Conservation (phyloP, 352 stramenopile species). For the Elongisporangium prolatum region DNA sequence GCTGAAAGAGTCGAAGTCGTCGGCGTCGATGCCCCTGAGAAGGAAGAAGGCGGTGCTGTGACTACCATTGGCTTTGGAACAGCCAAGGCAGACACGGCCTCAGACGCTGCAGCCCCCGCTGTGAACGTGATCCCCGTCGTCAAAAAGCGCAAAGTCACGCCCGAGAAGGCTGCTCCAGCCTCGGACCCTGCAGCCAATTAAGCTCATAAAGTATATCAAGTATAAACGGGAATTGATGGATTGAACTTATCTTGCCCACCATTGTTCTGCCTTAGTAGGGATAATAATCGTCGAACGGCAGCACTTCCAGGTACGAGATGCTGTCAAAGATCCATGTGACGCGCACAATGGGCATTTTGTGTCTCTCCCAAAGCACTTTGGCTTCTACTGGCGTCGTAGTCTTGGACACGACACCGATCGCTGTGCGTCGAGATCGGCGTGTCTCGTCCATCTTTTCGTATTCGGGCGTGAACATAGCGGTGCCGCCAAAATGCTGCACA, state of each 20-base stretch:
- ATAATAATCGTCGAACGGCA: constrained; percentile 85
- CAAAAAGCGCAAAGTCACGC: constrained; percentile 50
- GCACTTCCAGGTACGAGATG: constrained; percentile 78
- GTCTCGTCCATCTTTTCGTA: constrained; percentile 18
- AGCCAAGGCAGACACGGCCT: constrained; percentile 5
- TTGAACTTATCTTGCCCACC: neutral
- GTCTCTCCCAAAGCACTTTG: constrained; percentile 50
- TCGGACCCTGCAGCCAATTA: neutral
- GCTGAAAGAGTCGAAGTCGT: constrained; percentile 22
- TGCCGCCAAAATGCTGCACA: constrained; percentile 68
- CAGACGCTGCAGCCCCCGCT: constrained; percentile 11
- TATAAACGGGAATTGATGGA: neutral
- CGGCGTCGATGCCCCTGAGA: constrained; percentile 8
- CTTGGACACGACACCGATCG: constrained; percentile 75
- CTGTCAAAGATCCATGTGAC: constrained; percentile 88
- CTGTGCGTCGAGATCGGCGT: constrained; percentile 24
- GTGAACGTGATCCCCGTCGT: constrained; percentile 69
- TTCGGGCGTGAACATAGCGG: constrained; percentile 25
- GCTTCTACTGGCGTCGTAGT: constrained; percentile 45
- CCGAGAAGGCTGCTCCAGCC: neutral
- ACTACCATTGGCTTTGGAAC: constrained; percentile 74
- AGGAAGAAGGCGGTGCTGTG: constrained; percentile 19
- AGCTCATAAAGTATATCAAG: neutral
- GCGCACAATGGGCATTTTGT: constrained; percentile 80
- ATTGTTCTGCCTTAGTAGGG: constrained; percentile 65